Evolutionary conservation across 352 stramenopile genomes (phyloP).

Genomic region (Globisporangium okanoganense): DNA sequence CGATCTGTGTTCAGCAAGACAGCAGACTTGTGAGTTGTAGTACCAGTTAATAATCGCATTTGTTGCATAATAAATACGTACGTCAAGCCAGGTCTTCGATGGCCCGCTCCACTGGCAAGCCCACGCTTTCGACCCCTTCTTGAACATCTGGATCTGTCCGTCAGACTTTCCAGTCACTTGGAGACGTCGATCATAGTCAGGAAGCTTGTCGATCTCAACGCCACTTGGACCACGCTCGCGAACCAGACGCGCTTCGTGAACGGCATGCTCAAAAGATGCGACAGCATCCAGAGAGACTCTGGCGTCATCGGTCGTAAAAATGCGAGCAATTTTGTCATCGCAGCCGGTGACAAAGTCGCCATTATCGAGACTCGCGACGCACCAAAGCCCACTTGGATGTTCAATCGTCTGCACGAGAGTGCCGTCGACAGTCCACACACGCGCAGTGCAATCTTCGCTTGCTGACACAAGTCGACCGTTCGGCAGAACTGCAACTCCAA

Average conservation of each 20-base stretch:
- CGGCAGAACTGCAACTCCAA: slow-evolving; percentile 60
- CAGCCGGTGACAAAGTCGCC: slow-evolving; percentile 92
- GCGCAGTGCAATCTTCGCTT: slow-evolving; percentile 80
- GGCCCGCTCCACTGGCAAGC: slow-evolving; percentile 93
- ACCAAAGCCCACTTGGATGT: slow-evolving; percentile 85
- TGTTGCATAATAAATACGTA: slow-evolving; percentile 31
- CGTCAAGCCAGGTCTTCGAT: slow-evolving; percentile 94
- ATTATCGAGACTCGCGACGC: slow-evolving; percentile 68
- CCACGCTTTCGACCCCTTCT: slow-evolving; percentile 90
- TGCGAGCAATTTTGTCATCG: slow-evolving; percentile 90
- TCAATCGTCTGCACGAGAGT: slow-evolving; percentile 71
- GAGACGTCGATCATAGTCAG: slow-evolving; percentile 88
- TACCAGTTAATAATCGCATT: not conserved
- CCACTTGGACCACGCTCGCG: slow-evolving; percentile 79
- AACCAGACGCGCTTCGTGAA: slow-evolving; percentile 50
- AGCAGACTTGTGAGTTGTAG: not conserved
- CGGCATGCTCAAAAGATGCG: slow-evolving; percentile 59
- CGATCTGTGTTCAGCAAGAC: slow-evolving; percentile 40
- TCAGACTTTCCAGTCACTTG: slow-evolving; percentile 80
- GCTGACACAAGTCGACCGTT: slow-evolving; percentile 62
- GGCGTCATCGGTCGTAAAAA: slow-evolving; percentile 85
- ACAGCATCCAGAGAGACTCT: slow-evolving; percentile 63
- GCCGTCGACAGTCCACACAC: slow-evolving; percentile 64
- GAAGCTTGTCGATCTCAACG: slow-evolving; percentile 94
- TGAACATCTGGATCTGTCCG: slow-evolving; percentile 96